Percentiles rank a stretch among this genome's conserved stretches.
These are phyloP conservation scores for Lachancea kluyveri DNA, from an alignment of 805 yeast species.

Conservation along the genomic window DNA sequence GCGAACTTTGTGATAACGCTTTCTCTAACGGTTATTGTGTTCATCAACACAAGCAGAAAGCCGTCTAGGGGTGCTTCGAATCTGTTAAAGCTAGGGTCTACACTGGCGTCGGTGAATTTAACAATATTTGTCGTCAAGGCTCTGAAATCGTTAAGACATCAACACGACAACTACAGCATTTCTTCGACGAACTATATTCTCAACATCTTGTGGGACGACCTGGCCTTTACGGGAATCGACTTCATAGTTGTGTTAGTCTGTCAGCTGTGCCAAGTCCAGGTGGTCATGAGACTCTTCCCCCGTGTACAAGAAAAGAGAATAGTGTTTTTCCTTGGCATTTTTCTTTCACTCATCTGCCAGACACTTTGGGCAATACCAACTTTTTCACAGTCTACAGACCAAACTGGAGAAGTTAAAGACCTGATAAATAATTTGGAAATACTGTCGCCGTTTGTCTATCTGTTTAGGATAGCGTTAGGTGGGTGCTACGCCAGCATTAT, in stretches of 20 bases:
- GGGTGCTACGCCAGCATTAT: slow-evolving; percentile 63
- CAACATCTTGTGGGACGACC: slow-evolving; percentile 36
- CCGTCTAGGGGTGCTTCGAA: slow-evolving; percentile 40
- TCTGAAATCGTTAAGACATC: slow-evolving; percentile 39
- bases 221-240: slow-evolving; percentile 49
- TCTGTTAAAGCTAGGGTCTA: slow-evolving; percentile 36
- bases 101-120: slow-evolving; percentile 50
- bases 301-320: slow-evolving; percentile 63
- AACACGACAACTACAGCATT: slow-evolving; percentile 36
- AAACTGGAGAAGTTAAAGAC: no score
- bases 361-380: slow-evolving; percentile 65
- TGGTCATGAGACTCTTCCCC: slow-evolving; percentile 59
- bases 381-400: slow-evolving; percentile 33
- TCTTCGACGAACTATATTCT: slow-evolving; percentile 21
- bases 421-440: no score
- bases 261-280: slow-evolving; percentile 65
- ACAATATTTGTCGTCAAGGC: slow-evolving; percentile 43
- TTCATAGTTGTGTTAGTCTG: slow-evolving; percentile 50
- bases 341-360: slow-evolving; percentile 50
- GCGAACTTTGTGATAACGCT: slow-evolving; percentile 60
- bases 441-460: slow-evolving; percentile 66
- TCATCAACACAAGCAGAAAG: slow-evolving; percentile 58
- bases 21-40: slow-evolving; percentile 55
- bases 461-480: slow-evolving; percentile 65
- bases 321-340: slow-evolving; percentile 51